A percentile compares a stretch with the other conserved stretches of the same genome.
phyloP scores from a whole-genome alignment of 495 filamentous ascomycete species.

The Penicillium goetzii region DNA sequence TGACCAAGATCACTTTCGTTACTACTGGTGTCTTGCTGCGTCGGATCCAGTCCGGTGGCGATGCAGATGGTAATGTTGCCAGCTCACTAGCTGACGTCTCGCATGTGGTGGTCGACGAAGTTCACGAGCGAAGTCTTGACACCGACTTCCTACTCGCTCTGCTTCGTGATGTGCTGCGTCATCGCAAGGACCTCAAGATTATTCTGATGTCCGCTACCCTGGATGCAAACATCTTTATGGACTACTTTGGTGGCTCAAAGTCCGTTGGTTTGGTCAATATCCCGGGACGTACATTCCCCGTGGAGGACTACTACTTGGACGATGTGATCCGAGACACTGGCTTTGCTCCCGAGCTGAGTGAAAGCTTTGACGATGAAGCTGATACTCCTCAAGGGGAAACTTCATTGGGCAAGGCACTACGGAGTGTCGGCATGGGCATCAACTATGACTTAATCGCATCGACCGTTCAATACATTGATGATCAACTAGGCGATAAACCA shows the following conservation, averaged over 20 bases:
- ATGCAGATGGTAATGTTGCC: conserved; percentile 73
- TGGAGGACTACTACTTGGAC: conserved; percentile 88
- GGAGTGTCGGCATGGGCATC: conserved; percentile 79
- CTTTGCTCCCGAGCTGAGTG: conserved; percentile 57
- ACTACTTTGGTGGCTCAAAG: conserved; percentile 74
- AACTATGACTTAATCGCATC: conserved; percentile 89
- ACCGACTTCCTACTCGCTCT: conserved; percentile 93
- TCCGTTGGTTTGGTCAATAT: conserved; percentile 82
- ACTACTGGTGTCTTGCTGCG: conserved; percentile 95
- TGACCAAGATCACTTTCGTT: conserved; percentile 91
- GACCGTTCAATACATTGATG: conserved; percentile 78
- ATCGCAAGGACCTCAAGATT: conserved; percentile 82
- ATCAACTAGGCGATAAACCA: conserved; percentile 64
- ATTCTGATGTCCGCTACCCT: conserved; percentile 98
- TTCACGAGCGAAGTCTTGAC: conserved; percentile 93
- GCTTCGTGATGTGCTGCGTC: conserved; percentile 77
- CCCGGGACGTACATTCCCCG: conserved; percentile 84
- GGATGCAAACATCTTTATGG: conserved; percentile 82
- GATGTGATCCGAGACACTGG: conserved; percentile 81
- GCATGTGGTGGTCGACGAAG: conserved; percentile 95
- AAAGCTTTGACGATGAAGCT: conserved; percentile 41
- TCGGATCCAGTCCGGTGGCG: conserved; percentile 84
- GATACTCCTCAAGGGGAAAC: conserved; percentile 42
- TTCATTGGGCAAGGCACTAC: conserved; percentile 66
- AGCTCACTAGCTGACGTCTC: conserved; percentile 84